A percentile compares a stretch with the other conserved stretches of the same genome.
Evolutionary conservation across 768 basidiomycete species (phyloP).

Genomic region (Mycena vulgaris): DNA sequence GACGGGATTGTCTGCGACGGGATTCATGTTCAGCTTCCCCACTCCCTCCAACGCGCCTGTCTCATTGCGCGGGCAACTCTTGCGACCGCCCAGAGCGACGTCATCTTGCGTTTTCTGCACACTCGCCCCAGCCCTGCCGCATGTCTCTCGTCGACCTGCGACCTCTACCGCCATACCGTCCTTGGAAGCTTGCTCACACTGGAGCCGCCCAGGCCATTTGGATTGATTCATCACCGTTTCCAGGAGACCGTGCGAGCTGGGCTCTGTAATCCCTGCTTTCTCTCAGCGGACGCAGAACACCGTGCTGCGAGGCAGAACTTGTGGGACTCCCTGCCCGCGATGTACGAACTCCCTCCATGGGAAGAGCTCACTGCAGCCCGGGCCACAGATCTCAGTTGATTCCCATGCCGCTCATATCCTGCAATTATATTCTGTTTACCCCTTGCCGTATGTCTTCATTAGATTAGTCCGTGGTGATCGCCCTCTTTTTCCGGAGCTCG

Average conservation of each 20-base stretch:
- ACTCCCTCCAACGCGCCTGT: background rate
- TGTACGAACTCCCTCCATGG: background rate
- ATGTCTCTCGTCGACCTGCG: background rate
- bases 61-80: background rate
- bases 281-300: background rate
- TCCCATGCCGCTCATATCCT: too few relatives aligned
- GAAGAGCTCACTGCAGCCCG: background rate
- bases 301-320: background rate
- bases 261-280: background rate
- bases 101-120: background rate
- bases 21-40: background rate
- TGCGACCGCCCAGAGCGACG: background rate
- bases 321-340: conserved; percentile 1
- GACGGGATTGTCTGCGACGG: conserved; percentile 4
- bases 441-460: too few relatives aligned
- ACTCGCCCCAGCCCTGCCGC: background rate
- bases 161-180: background rate
- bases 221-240: background rate
- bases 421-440: too few relatives aligned
- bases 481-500: too few relatives aligned
- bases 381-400: background rate
- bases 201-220: background rate
- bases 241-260: background rate
- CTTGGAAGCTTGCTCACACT: background rate
- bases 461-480: too few relatives aligned